Evolutionary conservation across 1,284 basidiomycete species (phyloP).

Genomic region (Trichosporon asahii): DNA sequence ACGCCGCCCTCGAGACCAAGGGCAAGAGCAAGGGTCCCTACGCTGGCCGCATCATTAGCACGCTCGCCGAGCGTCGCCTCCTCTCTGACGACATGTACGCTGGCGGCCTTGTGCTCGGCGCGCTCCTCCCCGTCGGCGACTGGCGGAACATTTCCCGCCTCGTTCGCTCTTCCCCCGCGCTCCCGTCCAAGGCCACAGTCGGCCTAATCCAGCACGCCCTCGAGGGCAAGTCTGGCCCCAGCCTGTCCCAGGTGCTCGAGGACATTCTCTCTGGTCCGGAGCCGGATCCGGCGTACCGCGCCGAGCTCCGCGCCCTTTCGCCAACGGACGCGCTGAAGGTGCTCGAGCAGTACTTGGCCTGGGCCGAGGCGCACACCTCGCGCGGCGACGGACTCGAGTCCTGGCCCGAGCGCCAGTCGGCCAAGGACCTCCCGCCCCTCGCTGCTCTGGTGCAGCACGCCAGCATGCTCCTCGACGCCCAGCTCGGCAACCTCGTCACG

Average conservation of each 20-base stretch:
- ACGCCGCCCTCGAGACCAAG: constrained; percentile 23
- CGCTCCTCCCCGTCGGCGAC: constrained; percentile 39
- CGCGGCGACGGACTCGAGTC: constrained; percentile 30
- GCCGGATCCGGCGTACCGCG: constrained; percentile 43
- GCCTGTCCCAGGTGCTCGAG: constrained; percentile 26
- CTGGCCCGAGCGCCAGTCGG: constrained; percentile 30
- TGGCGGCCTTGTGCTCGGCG: constrained; percentile 36
- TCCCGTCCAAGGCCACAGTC: constrained; percentile 38
- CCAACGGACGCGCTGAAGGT: constrained; percentile 39
- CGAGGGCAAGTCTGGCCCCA: constrained; percentile 16
- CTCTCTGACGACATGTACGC: constrained; percentile 43
- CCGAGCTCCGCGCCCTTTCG: constrained; percentile 35
- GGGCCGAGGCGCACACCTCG: constrained; percentile 37
- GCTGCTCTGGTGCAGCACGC: constrained; percentile 36
- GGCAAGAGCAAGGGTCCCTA: constrained; percentile 31
- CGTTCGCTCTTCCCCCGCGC: constrained; percentile 27
- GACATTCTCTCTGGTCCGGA: constrained; percentile 34
- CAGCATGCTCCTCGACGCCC: constrained; percentile 47
- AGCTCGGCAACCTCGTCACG: constrained; percentile 44
- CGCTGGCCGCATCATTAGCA: constrained; percentile 30
- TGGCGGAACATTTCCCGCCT: constrained; percentile 26
- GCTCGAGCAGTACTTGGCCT: constrained; percentile 31
- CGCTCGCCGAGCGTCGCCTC: constrained; percentile 31
- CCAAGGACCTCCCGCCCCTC: constrained; percentile 16
- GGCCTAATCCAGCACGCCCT: constrained; percentile 31